A percentile compares a stretch with the other conserved stretches of the same genome.
Conservation (phyloP, 768 basidiomycete species). For the Asterophora parasitica region DNA sequence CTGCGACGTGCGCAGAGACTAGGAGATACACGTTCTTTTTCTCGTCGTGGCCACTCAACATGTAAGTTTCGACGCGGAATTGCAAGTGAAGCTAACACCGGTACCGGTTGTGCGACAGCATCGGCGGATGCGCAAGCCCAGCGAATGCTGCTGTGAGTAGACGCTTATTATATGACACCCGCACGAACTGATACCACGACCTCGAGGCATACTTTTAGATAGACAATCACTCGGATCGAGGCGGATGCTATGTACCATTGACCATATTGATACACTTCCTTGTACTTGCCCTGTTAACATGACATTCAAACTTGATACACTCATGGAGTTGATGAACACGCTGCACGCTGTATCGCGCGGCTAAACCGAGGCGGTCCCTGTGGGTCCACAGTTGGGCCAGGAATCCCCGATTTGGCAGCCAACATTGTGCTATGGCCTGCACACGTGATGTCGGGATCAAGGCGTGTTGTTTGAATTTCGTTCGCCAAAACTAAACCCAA, state of each 20-base stretch:
- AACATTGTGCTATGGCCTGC: neutral
- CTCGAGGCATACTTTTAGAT: slow-evolving; percentile 27
- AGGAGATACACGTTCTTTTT: slow-evolving; percentile 73
- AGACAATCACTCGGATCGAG: neutral
- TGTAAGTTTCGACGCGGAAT: slow-evolving; percentile 37
- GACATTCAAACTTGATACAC: slow-evolving; percentile 1
- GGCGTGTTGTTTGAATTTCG: slow-evolving; percentile 14
- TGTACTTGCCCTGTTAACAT: slow-evolving; percentile 4
- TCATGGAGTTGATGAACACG: slow-evolving; percentile 2
- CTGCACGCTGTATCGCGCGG: neutral
- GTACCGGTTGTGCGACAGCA: slow-evolving; percentile 26
- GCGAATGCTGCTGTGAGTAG: slow-evolving; percentile 63
- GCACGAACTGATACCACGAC: neutral
- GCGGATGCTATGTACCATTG: slow-evolving; percentile 1
- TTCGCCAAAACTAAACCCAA: slow-evolving; percentile 14
- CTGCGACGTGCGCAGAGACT: slow-evolving; percentile 49
- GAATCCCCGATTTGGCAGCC: slow-evolving; percentile 10
- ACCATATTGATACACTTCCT: neutral
- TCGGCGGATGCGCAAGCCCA: slow-evolving; percentile 66
- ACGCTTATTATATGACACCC: neutral
- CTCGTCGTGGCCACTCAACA: slow-evolving; percentile 69
- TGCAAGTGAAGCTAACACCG: neutral
- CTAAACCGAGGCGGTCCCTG: slow-evolving; percentile 1
- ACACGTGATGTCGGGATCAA: slow-evolving; percentile 23
- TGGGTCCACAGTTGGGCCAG: slow-evolving; percentile 9